Base-by-base conservation (phyloP, 805 yeast species). In the Kodamaea restingae region DNA sequence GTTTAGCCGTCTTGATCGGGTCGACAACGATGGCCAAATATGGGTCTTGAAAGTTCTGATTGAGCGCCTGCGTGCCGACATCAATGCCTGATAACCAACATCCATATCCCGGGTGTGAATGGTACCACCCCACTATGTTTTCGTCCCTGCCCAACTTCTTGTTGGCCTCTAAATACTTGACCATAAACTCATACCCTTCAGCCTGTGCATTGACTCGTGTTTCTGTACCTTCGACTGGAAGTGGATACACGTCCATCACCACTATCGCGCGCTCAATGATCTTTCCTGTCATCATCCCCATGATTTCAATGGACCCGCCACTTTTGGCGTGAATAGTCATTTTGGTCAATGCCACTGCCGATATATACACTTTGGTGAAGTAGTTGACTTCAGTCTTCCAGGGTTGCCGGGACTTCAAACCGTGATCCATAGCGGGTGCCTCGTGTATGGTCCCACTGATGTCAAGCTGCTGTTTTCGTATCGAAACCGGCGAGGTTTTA, bases 81-180 rank as follows among this genome's bases (percentile, higher is more conserved):
- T 91, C 98, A 28, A 91, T 88, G 3, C 93, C 95, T 39, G 93
- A 81, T 32, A 91, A 62, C 96, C 97, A 91, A 58, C 97, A 90
- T 25, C 98, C 98, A 61, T 91, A 93, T 12, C 98, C 98, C 4
- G 98, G 98, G 66, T 93, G 98, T 10, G 98, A 90, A 61, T 93
- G 99, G 70, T 93, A 91, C 98, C 98, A 91, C 7, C 98, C 98
- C 11, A 93, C 86, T 15, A 91, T 84, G 49, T 84, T 75, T 45
- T 84, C 73, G n/a, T 55, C 47, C 17, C 62, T 52, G 1, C 76
- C 77, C 14, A 71, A 64, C 18, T 65, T 60, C 52, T 76, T 75
- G 45, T 76, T 58, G 30, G 71, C 65, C 39, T 81, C 81, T 37
- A 85, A 65, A 58, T 85, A 88, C 43, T 79, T 81, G 1, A 90